phyloP scores from a whole-genome alignment of 495 filamentous ascomycete genomes.

The Hyaloscypha variabilis region DNA sequence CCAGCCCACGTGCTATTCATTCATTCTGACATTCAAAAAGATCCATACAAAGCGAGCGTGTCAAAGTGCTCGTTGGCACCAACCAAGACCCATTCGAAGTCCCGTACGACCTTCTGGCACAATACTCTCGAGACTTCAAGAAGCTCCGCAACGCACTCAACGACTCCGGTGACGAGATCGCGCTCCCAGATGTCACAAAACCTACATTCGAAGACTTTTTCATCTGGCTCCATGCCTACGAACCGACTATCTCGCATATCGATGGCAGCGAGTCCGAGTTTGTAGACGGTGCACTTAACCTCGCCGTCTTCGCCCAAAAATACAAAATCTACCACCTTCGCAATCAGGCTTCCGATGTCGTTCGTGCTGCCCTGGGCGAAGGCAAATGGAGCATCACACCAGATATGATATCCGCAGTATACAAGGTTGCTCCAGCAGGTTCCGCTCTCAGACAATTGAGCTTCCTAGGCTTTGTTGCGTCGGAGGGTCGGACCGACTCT shows the following conservation, averaged over 20 bases:
- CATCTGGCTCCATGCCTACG: constrained; percentile 13
- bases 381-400: constrained; percentile 4
- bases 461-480: not conserved
- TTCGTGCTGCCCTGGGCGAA: not conserved
- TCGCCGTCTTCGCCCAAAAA: constrained; percentile 11
- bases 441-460: constrained; percentile 7
- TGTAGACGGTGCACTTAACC: not conserved
- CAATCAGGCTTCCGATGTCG: constrained; percentile 6
- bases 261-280: not conserved
- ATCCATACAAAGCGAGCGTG: constrained; percentile 7
- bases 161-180: not conserved
- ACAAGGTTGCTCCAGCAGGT: constrained; percentile 3
- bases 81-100: not conserved
- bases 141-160: not conserved
- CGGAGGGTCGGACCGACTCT: not conserved
- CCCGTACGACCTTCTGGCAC: not conserved
- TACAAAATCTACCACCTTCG: constrained; percentile 9
- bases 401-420: constrained; percentile 4
- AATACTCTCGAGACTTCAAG: not conserved
- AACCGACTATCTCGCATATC: not conserved
- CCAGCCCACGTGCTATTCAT: not conserved
- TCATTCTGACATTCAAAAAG: not conserved
- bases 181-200: constrained; percentile 3
- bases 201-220: constrained; percentile 12
- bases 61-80: not conserved